Evolutionary conservation across 768 basidiomycete genomes (phyloP).

Genomic region (Mycena albidolilacea): DNA sequence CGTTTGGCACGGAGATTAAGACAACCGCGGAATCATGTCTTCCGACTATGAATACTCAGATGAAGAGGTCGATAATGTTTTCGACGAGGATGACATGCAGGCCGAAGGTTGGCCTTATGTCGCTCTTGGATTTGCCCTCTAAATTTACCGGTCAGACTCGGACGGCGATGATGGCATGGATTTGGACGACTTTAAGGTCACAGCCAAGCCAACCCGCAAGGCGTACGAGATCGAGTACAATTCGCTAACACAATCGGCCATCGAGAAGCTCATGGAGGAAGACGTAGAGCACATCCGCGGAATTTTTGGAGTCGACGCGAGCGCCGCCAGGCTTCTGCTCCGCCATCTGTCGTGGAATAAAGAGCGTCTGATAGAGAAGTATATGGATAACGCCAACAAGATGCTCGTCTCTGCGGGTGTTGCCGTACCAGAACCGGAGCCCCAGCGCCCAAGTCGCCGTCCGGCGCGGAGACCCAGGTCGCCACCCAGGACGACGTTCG

Average conservation of each 20-base stretch:
- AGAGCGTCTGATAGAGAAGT: constrained; percentile 95
- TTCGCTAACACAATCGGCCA: constrained; percentile 76
- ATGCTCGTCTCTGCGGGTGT: constrained; percentile 85
- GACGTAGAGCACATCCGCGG: constrained; percentile 91
- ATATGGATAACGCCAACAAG: constrained; percentile 90
- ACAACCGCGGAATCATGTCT: constrained; percentile 26
- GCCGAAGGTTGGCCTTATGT: constrained; percentile 38
- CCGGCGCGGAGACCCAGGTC: constrained; percentile 44
- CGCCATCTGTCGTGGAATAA: constrained; percentile 95
- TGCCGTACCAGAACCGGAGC: constrained; percentile 60
- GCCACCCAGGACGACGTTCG: constrained; percentile 69
- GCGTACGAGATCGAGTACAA: constrained; percentile 91
- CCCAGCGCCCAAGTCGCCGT: constrained; percentile 52
- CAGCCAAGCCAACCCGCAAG: constrained; percentile 70
- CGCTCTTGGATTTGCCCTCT: constrained; percentile 49
- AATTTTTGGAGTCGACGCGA: constrained; percentile 91
- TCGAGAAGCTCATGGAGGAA: constrained; percentile 83
- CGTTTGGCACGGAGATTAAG: background rate
- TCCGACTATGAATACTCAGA: constrained; percentile 41
- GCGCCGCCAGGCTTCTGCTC: constrained; percentile 83
- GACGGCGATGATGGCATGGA: constrained; percentile 75
- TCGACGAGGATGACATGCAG: constrained; percentile 38
- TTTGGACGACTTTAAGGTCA: constrained; percentile 78
- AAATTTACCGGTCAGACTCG: constrained; percentile 27
- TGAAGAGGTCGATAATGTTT: constrained; percentile 38